Conservation (phyloP, 139 green algal genomes). For the Edaphochlamys debaryana region DNA sequence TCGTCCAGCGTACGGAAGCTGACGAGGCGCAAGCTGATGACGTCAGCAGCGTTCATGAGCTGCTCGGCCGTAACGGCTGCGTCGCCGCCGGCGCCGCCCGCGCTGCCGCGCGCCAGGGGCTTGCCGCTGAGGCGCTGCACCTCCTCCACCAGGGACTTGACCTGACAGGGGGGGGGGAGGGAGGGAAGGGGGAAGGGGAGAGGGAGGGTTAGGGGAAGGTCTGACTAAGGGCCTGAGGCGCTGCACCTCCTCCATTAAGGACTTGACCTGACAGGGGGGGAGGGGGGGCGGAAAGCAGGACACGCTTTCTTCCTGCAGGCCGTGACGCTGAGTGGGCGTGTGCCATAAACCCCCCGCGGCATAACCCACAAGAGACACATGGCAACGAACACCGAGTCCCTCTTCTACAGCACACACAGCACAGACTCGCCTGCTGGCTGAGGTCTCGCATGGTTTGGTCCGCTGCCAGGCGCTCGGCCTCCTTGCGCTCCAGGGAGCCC, state of each 20-base stretch:
- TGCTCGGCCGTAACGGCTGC: slow-evolving; percentile 15
- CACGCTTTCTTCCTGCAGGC: too few species aligned
- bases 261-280: too few species aligned
- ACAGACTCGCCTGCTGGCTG: slow-evolving; percentile 43
- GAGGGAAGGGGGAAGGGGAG: too few species aligned
- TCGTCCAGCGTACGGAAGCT: slow-evolving; percentile 49
- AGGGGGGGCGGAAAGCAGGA: too few species aligned
- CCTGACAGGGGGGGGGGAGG: slow-evolving; percentile 6
- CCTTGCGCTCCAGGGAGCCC: slow-evolving; percentile 28
- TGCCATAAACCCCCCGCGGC: too few species aligned
- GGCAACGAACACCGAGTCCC: too few species aligned
- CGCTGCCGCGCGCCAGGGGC: slow-evolving; percentile 41
- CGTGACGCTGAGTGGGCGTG: too few species aligned
- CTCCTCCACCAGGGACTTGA: slow-evolving; percentile 46
- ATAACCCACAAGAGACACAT: too few species aligned
- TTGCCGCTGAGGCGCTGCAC: slow-evolving; percentile 41
- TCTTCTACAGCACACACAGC: too few species aligned
- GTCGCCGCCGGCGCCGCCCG: neutral
- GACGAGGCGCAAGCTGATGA: slow-evolving; percentile 48
- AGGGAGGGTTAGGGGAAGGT: too few species aligned
- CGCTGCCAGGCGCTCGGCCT: slow-evolving; percentile 23
- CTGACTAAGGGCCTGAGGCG: too few species aligned
- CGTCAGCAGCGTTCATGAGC: slow-evolving; percentile 38
- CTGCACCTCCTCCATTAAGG: too few species aligned
- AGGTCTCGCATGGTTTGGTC: slow-evolving; percentile 43